Evolutionary conservation across 2,329 filamentous ascomycete species (phyloP), one percentile per base, ranked within the genome.

Genomic region (Paraphaeosphaeria minitans): DNA sequence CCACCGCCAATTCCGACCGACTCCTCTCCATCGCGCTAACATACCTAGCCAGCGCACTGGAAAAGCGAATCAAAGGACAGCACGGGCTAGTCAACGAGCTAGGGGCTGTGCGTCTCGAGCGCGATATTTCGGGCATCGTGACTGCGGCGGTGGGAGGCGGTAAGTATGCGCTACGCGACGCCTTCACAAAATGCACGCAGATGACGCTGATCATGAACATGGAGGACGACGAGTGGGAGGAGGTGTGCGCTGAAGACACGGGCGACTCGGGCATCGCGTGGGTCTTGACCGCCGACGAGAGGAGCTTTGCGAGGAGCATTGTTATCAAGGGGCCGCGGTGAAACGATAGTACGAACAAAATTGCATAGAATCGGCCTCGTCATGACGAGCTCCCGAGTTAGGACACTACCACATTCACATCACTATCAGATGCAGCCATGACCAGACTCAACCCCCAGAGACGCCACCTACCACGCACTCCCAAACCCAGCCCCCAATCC

Each of bases 171-270:
- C 84, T 95, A 37, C 83, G 92, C 33, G 93, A 96, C 71, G 78
- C 85, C 3, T 97, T 97, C 79, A 83, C 84, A 29, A 86, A 88
- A 69, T 91, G 90, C 58, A 83, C 84, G 59, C 92, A 97, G 82
- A 89, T 97, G 68, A 86, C 90, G 57, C 87, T 96, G 82, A 87
- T 97, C 16, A 88, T 94, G 73, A 94, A 93, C 67, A 96, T 97
- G 92, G 93, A 97, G 74, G 91, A 95, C 35, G 93, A 97, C 58
- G 94, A 97, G 77, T 97, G 93, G 91, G 91, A 94, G 49, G 92
- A 95, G 76, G 77, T 93, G 41, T 75, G 78, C 41, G 71, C 77
- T 7, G 78, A 83, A 42, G 77, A 81, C 33, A 74, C 78, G 50
- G 73, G 76, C 60, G 82, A 85, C 55, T 78, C 82, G 14, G 89